These are phyloP conservation scores for Articulospora tetracladia DNA, from an alignment of 495 filamentous ascomycete species.

Conservation along the genomic window DNA sequence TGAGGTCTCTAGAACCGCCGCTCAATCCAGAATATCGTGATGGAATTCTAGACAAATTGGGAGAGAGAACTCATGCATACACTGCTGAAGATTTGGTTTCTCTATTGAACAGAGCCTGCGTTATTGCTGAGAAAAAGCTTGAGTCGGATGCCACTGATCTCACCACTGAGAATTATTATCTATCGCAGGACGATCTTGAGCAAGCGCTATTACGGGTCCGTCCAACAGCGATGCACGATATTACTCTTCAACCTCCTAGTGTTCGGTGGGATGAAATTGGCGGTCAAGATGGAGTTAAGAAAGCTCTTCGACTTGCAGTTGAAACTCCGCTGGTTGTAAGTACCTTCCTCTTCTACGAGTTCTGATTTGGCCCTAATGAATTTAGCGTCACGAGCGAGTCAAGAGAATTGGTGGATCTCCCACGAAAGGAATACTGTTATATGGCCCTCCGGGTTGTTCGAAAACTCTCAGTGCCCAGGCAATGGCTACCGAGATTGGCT, in stretches of 20 bases:
- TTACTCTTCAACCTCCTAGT: conserved; percentile 83
- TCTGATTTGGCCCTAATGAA: not conserved
- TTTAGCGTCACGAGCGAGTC: conserved; percentile 56
- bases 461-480: conserved; percentile 94
- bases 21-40: conserved; percentile 32
- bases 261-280: conserved; percentile 89
- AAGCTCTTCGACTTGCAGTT: conserved; percentile 55
- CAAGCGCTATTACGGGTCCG: conserved; percentile 44
- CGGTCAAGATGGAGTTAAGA: conserved; percentile 78
- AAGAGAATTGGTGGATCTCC: conserved; percentile 57
- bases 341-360: not conserved
- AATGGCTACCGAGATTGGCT: conserved; percentile 82
- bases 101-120: conserved; percentile 36
- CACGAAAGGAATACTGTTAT: conserved; percentile 82
- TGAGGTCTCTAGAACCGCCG: conserved; percentile 46
- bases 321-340: conserved; percentile 63
- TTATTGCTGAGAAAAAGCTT: conserved; percentile 27
- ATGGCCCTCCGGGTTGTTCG: conserved; percentile 93
- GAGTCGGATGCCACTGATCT: conserved; percentile 14
- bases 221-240: conserved; percentile 86
- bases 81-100: conserved; percentile 43
- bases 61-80: conserved; percentile 51
- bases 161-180: conserved; percentile 22
- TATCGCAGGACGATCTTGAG: conserved; percentile 38
- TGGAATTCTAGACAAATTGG: conserved; percentile 37